Base-by-base conservation (phyloP, 177 flowering plant genomes). In the Telopea speciosissima region DNA sequence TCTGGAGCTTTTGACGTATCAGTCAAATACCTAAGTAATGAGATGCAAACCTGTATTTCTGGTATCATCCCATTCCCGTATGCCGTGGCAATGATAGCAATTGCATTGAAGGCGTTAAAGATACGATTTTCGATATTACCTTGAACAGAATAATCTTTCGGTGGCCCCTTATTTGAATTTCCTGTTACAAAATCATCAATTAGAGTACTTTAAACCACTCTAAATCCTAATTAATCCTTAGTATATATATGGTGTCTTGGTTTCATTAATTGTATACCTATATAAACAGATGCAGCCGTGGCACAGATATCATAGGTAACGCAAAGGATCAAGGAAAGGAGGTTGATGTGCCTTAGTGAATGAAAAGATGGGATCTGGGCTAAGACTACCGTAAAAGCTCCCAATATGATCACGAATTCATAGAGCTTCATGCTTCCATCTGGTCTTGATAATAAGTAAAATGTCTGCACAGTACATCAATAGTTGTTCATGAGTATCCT, bases 361-460 rank as follows among this genome's bases (percentile, higher is more conserved):
- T 94, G 99, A 65, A 94, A 94, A 16, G 99, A 94, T 61, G 99
- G 99, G 72, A 94, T 69, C 76, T 94, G 97, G 49, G 91, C 97
- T 68, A 94, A 81, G 49, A 90, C 75, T 83, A 94, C 69, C 87
- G 88, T 85, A 21, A 94, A 70, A 45, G 79, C 70, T 68, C 99
- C 99, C 69, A 89, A 90, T 75, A 92, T 86, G 3, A 85, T 78
- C 22, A 92, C 82, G 70, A 94, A 94, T 58, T 86, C 81, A 74
- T 81, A 92, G 0, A 92, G 83, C 82, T 94, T 84, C 95, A 90
- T 85, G 0, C 26, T 69, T 8, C 91, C 96, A 67, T 82, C 49
- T 72, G 95, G 87, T 3, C 61, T 77, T 8, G 80, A 80, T 8
- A 92, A 69, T 75, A 86, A 69, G 81, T 92, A 92, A 12, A 94